Conservation (phyloP, 1,284 basidiomycete species). For the Heimioporus retisporus region DNA sequence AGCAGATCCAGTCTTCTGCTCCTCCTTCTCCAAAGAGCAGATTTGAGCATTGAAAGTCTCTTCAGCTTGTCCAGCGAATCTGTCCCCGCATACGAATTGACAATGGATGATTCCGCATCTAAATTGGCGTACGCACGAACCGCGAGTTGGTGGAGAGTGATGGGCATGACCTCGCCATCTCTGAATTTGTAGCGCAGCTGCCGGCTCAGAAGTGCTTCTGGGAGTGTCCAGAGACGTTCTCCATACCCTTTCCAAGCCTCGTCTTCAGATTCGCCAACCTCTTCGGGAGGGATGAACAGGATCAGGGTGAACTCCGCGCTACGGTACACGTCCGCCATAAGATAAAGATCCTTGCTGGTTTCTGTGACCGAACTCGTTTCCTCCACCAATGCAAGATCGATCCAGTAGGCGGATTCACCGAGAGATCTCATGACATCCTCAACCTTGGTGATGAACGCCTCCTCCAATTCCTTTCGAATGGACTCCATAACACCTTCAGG, state of each 20-base stretch:
- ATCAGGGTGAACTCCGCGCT: constrained; percentile 39
- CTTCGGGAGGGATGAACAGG: constrained; percentile 18
- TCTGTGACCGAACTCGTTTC: background rate
- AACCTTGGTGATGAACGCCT: constrained; percentile 21
- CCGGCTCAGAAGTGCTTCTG: constrained; percentile 33
- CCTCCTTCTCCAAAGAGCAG: constrained; percentile 37
- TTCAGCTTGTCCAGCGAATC: constrained; percentile 40
- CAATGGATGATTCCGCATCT: constrained; percentile 33
- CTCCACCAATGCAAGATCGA: constrained; percentile 28
- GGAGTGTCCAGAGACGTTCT: constrained; percentile 42
- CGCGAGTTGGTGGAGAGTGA: constrained; percentile 37
- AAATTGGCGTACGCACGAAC: constrained; percentile 30
- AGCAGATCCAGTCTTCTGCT: background rate
- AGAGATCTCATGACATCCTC: constrained; percentile 19
- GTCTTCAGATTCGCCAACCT: constrained; percentile 2
- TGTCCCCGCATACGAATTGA: constrained; percentile 35
- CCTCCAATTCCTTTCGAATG: background rate
- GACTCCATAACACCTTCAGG: background rate
- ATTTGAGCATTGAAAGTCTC: constrained; percentile 32
- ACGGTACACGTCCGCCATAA: constrained; percentile 29
- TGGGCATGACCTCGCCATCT: constrained; percentile 17
- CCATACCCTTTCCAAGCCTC: constrained; percentile 30
- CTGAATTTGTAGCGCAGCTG: constrained; percentile 30
- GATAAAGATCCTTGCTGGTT: constrained; percentile 34
- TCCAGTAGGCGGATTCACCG: constrained; percentile 31